Conservation (phyloP, 1,139 yeast genomes). For the Arxiozyma telluris region DNA sequence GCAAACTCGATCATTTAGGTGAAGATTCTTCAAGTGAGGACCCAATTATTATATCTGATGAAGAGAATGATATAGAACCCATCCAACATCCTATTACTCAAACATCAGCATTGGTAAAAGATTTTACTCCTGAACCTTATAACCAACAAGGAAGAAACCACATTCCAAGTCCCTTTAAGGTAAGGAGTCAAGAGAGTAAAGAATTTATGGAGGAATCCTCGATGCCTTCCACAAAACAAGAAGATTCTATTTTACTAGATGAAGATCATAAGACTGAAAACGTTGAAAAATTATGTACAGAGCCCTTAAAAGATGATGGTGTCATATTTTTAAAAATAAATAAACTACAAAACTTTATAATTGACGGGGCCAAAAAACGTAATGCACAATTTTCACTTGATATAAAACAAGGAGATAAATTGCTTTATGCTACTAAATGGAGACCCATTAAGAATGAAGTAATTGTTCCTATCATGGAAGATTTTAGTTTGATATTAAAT, state of each 20-base stretch:
- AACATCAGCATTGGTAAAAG: not conserved
- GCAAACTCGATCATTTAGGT: conserved; percentile 4
- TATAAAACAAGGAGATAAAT: conserved; percentile 81
- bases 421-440: conserved; percentile 59
- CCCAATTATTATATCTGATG: not conserved
- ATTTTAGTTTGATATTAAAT: conserved; percentile 60
- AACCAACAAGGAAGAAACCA: conserved; percentile 1
- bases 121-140: not conserved
- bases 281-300: not conserved
- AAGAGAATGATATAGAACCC: not conserved
- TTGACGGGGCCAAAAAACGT: conserved; percentile 49
- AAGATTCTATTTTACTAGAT: not conserved
- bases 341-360: conserved; percentile 45
- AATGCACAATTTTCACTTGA: conserved; percentile 60
- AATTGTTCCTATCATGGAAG: conserved; percentile 52
- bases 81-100: not conserved
- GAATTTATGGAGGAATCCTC: not conserved
- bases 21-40: not conserved
- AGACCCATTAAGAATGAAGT: conserved; percentile 36
- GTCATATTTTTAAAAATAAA: conserved; percentile 60
- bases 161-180: conserved; percentile 19
- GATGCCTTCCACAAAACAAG: not conserved
- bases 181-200: conserved; percentile 5
- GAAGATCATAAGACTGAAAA: not conserved
- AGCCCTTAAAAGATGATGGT: conserved; percentile 38